Base-by-base conservation (phyloP, 805 yeast species). In the Kodamaea nitidulidarum region DNA sequence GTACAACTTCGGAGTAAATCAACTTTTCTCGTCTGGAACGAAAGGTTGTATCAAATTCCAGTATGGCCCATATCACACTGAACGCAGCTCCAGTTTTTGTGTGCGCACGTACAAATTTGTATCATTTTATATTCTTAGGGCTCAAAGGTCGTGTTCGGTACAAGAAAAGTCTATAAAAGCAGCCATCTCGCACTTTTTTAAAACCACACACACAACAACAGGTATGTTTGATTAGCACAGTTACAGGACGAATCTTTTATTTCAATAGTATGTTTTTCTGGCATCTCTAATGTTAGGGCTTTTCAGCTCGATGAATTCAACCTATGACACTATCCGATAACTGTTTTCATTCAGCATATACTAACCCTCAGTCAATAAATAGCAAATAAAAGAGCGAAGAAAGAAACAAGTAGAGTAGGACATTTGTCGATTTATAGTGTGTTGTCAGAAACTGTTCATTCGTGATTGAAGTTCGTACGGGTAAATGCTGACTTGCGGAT, bases 281-380 rank as follows among this genome's bases (percentile, higher is more conserved):
- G 90, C 90, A 83, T 83, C 90, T 83, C 88, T 83, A 83, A 81
- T 82, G 85, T 81, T 82, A 83, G 88, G 70, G 76, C 79, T 73
- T 68, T 64, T 67, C 73, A 70, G 81, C 74, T 80, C 88, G 73
- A 80, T 83, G 90, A 83, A 74, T 83, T 73, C 79, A 81, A 78
- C 75, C 67, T 55, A 76, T 78, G 84, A 79, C 84, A 67, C 54
- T 67, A 73, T 77, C 84, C 78, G 84, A 80, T 64, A 48, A 36
- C 39, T 42, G 37, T 32, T 30, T 25, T 15, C 28, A 28, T 35
- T 12, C 14, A 28, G 8, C 28, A 17, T 11, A 36, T 36, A 30
- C 39, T 36, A 36, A 36, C 39, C 27, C 12, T 9, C 22, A 20
- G 22, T 20, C 22, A 20, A 20, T 20, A 20, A 6, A 20, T 20